Evolutionary conservation across 169 alveolate species (phyloP), one percentile per base, ranked within the genome.

Genomic region (Plasmodium reichenowi): DNA sequence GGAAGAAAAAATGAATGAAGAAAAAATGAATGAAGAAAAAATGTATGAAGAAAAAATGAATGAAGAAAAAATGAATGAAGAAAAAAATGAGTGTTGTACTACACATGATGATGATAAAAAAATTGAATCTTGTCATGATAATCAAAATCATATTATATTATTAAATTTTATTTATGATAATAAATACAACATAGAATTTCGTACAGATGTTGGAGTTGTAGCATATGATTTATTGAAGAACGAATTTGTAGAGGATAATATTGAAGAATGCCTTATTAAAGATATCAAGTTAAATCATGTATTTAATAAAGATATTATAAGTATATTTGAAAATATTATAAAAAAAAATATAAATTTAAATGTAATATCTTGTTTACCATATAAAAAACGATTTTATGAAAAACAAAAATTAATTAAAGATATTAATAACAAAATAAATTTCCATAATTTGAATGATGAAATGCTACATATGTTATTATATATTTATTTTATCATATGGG

Each of bases 141-240:
- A 38, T 2, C 17, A 62, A 24, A 24, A 63, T 26, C 22, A 58
- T 12, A 68, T 80, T 15, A 60, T 80, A 17, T 47, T 80, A 72
- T 68, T 80, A 32, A 68, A 80, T 38, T 80, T 80, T 60, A 29
- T 80, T 13, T 80, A 80, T 48, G 73, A 80, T 13, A 68, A 80
- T 15, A 80, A 67, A 20, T 80, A 80, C 24, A 72, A 59, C 48
- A 68, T 78, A 48, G 85, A 80, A 24, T 80, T 80, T 68, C 47
- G 90, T 26, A 67, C 90, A 9, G 90, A 80, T 50, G 13, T 80
- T 20, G 90, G 90, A 26, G 90, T 80, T n/a, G 52, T 80, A 68
- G 80, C 63, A 13, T 80, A 80, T 43, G 73, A 68, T 15, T 2
- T 10, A 38, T 32, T 9, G 8, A 66, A 22, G n/a, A n/a, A 6